These are phyloP conservation scores for Nicotiana knightiana DNA, from an alignment of 257 asterid genomes.

Conservation along the genomic window DNA sequence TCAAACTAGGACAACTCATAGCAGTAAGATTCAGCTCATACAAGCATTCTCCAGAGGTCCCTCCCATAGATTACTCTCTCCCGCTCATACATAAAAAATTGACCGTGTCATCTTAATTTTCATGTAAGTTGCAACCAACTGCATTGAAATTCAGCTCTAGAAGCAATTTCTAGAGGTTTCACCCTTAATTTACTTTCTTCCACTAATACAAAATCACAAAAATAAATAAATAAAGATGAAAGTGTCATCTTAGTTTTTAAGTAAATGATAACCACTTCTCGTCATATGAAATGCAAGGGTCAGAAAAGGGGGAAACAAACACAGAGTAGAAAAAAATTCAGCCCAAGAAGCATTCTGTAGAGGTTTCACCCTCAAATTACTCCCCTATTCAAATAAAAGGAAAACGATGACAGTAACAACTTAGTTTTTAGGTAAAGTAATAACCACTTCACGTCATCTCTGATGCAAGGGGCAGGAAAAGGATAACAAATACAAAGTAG, in stretches of 20 bases:
- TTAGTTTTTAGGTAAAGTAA: neutral
- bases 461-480: neutral
- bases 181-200: neutral
- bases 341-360: neutral
- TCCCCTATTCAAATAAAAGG: neutral
- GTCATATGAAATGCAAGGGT: neutral
- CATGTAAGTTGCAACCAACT: neutral
- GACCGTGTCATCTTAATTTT: neutral
- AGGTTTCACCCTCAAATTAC: neutral
- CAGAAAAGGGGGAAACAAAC: neutral
- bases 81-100: neutral
- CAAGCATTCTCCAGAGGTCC: neutral
- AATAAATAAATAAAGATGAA: neutral
- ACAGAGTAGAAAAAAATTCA: neutral
- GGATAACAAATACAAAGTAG: neutral
- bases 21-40: neutral
- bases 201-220: neutral
- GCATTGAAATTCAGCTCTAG: neutral
- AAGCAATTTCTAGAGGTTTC: neutral
- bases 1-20: neutral
- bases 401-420: neutral
- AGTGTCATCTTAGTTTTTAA: neutral
- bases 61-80: neutral
- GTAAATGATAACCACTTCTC: neutral
- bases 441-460: neutral